phyloP scores from a whole-genome alignment of 352 stramenopile species.

The Phytopythium litorale region DNA sequence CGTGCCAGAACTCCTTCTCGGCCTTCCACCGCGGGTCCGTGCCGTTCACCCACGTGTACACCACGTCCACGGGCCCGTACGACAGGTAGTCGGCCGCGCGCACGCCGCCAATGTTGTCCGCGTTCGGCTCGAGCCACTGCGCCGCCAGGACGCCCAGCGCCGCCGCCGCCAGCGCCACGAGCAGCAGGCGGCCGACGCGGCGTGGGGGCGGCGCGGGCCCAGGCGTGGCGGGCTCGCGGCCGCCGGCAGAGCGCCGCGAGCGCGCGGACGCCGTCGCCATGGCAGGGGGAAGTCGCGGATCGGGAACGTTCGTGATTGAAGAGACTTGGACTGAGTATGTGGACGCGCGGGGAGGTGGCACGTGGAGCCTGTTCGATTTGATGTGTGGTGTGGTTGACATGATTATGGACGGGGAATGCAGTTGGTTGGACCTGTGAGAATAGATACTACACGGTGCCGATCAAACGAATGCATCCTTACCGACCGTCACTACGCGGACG shows the following conservation, averaged over 20 bases:
- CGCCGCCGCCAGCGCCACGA: not conserved
- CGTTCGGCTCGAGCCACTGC: not conserved
- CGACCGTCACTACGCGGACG: not conserved
- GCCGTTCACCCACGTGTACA: constrained; percentile 97
- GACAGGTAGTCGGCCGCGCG: constrained; percentile 43
- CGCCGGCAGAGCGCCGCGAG: constrained; percentile 1
- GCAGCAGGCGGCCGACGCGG: not conserved
- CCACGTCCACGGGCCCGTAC: constrained; percentile 91
- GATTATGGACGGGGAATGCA: not conserved
- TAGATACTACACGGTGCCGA: not conserved
- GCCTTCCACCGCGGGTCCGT: constrained; percentile 91
- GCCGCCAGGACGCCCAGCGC: not conserved
- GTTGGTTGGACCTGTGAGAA: not conserved
- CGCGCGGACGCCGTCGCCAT: constrained; percentile 6
- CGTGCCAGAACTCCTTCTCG: constrained; percentile 87
- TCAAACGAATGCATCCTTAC: constrained; percentile 4
- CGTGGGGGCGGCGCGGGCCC: not conserved
- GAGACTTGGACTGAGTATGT: not conserved
- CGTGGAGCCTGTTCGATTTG: not conserved
- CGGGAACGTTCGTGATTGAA: not conserved
- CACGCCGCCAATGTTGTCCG: constrained; percentile 68
- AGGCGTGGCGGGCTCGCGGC: not conserved
- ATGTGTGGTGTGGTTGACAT: constrained; percentile 1
- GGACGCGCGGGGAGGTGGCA: not conserved
- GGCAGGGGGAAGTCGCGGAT: not conserved